Conservation (phyloP, 495 filamentous ascomycete genomes). For the Neurospora tetraspora region DNA sequence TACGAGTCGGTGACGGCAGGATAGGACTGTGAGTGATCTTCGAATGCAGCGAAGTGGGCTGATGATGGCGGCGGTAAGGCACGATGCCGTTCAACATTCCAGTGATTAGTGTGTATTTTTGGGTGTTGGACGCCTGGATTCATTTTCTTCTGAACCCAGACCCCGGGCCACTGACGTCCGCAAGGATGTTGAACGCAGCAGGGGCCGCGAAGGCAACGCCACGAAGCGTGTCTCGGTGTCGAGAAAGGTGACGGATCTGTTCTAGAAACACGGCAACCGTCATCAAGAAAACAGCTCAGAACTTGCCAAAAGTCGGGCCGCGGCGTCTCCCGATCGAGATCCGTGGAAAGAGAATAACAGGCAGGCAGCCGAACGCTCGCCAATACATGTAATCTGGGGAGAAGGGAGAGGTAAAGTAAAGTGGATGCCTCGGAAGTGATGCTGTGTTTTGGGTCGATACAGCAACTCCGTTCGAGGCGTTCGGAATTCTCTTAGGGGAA, state of each 20-base stretch:
- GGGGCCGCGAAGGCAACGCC: neutral
- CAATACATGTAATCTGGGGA: neutral
- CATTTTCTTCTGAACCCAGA: neutral
- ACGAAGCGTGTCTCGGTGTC: neutral
- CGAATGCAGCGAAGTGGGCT: neutral
- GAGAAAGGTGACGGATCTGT: neutral
- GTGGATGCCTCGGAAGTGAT: neutral
- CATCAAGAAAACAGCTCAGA: neutral
- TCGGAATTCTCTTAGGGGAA: neutral
- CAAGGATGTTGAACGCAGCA: neutral
- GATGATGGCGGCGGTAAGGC: neutral
- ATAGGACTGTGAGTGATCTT: neutral
- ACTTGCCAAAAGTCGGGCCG: neutral
- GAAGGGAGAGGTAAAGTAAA: neutral
- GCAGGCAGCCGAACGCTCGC: neutral
- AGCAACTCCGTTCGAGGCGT: neutral
- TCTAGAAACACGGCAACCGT: neutral
- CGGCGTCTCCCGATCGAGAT: neutral
- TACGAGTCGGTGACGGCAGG: neutral
- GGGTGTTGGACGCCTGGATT: neutral
- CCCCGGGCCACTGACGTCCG: neutral
- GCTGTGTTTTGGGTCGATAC: neutral
- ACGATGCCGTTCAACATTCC: neutral
- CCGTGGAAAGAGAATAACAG: neutral
- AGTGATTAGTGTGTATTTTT: neutral